Conservation (phyloP, 169 alveolate genomes). For the Eimeria acervulina region DNA sequence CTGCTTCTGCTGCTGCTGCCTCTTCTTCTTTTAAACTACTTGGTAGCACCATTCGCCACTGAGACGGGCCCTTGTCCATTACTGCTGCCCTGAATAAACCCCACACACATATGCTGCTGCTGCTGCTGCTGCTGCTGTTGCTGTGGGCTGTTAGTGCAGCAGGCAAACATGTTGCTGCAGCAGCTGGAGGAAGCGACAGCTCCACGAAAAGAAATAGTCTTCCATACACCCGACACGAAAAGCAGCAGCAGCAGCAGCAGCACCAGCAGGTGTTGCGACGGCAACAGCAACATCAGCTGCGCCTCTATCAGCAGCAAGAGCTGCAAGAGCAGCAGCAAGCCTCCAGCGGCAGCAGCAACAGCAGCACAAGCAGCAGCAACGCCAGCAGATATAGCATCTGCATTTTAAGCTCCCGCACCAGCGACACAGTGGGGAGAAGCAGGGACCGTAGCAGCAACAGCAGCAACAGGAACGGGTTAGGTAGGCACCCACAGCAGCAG, state of each 20-base stretch:
- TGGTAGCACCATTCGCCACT: constrained; percentile 71
- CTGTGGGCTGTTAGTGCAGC: not conserved
- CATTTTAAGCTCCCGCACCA: not conserved
- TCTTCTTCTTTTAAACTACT: not conserved
- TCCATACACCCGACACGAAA: not conserved
- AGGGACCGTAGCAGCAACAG: not conserved
- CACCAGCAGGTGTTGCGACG: not conserved
- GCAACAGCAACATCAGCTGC: not conserved
- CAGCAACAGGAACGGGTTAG: not conserved
- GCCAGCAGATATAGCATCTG: not conserved
- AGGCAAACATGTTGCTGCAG: not conserved
- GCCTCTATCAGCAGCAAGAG: not conserved
- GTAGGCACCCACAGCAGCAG: not conserved
- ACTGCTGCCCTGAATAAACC: constrained; percentile 41
- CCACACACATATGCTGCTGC: not conserved
- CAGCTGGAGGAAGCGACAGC: not conserved
- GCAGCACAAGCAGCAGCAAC: not conserved
- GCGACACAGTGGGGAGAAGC: not conserved
- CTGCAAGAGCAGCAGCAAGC: not conserved
- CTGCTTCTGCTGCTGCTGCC: constrained; percentile 38
- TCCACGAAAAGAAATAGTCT: not conserved
- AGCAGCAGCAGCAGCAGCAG: not conserved
- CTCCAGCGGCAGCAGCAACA: not conserved
- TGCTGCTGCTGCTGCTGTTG: constrained; percentile 2
- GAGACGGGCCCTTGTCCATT: constrained; percentile 73